phyloP scores from a whole-genome alignment of 2,329 filamentous ascomycete genomes.

The Pseudogymnoascus sp. region DNA sequence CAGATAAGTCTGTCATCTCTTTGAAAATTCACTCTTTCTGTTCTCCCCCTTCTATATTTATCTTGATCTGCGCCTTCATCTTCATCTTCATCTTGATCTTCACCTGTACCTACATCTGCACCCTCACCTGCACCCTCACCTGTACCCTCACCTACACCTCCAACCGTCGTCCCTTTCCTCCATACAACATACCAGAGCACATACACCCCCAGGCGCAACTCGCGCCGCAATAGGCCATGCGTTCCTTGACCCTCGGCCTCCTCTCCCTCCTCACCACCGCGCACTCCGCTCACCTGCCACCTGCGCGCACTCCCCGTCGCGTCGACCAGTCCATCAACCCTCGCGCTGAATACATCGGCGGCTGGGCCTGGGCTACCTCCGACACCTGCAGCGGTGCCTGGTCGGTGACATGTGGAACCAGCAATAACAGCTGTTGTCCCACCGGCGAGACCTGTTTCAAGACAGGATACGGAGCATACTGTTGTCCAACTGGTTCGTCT shows the following conservation, averaged over 20 bases:
- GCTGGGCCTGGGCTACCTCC: not conserved
- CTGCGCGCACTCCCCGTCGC: not conserved
- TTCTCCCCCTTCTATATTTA: not conserved
- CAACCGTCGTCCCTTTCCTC: not conserved
- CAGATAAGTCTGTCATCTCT: not conserved
- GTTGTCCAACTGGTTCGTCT: not conserved
- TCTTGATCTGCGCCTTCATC: not conserved
- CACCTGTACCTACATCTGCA: too few relatives aligned
- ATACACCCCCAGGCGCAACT: not conserved
- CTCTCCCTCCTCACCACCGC: not conserved
- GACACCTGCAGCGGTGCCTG: not conserved
- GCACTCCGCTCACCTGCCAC: not conserved
- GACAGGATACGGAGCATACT: not conserved
- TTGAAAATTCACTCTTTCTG: not conserved
- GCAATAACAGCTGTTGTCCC: conserved; percentile 1
- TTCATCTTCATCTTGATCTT: not conserved
- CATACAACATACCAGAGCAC: not conserved
- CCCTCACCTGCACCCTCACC: not conserved
- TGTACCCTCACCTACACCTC: not conserved
- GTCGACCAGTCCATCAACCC: conserved; percentile 4
- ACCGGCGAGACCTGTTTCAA: not conserved
- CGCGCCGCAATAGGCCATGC: not conserved
- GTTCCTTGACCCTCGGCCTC: not conserved
- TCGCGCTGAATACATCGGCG: not conserved
- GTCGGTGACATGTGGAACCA: not conserved